Conservation (phyloP, 208 protist genomes). For the Leishmania lainsoni region DNA sequence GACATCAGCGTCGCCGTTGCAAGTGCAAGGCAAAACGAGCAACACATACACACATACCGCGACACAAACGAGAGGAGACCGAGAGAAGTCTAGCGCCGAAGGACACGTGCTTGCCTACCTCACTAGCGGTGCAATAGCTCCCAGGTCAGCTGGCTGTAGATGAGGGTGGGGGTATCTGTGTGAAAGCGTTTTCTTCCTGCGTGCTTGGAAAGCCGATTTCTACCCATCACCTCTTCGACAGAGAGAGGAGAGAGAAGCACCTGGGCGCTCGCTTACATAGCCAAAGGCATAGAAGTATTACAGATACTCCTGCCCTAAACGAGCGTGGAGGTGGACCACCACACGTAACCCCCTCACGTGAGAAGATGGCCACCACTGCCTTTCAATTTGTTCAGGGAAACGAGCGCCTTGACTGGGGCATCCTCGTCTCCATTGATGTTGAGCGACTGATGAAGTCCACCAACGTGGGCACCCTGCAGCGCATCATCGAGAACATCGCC, state of each 20-base stretch:
- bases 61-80: background rate
- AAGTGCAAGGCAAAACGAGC: background rate
- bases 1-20: background rate
- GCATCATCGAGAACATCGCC: slow-evolving; percentile 87
- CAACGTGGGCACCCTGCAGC: slow-evolving; percentile 87
- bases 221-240: background rate
- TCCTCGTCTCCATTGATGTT: slow-evolving; percentile 86
- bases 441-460: slow-evolving; percentile 80
- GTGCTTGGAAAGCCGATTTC: background rate
- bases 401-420: slow-evolving; percentile 89
- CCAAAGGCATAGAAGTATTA: background rate
- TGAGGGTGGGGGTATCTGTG: background rate
- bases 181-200: background rate
- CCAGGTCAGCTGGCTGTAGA: background rate
- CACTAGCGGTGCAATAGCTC: background rate
- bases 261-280: background rate
- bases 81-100: background rate
- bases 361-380: slow-evolving; percentile 22
- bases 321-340: background rate
- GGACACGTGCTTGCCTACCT: background rate
- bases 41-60: background rate
- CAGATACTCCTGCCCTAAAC: background rate
- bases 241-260: background rate
- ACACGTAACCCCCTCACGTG: slow-evolving; percentile 10
- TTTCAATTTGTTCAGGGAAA: slow-evolving; percentile 87